Evolutionary conservation across 1,284 basidiomycete species (phyloP), one percentile per base, ranked within the genome.

Genomic region (Pisolithus thermaeus): DNA sequence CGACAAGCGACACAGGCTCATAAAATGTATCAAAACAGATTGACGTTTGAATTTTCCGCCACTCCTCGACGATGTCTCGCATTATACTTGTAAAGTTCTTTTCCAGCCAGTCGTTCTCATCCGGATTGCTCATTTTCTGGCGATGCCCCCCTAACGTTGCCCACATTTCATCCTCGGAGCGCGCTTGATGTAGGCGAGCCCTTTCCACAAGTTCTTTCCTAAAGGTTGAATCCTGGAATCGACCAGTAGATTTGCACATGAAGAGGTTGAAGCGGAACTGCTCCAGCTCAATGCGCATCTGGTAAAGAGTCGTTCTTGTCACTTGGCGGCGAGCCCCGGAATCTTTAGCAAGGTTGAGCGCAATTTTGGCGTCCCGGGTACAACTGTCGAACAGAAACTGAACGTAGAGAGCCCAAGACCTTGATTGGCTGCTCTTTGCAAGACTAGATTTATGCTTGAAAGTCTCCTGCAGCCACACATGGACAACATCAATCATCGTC

Each of bases 321-420:
- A 68, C 47, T 58, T 75, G 67, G 54, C 71, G 65, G 54, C 69
- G 65, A 32, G 72, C 63, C 56, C 70, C 63, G 48, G 71, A 66
- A 47, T 61, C 47, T 52, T 61, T 56, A 41, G 76, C 66, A 47
- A 69, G 62, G 3, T 50, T 51, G n/a, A 72, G 59, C 16, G 78
- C 75, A 50, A 71, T 66, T 41, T 60, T 50, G 22, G 69, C 71
- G 56, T 81, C 80, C 11, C 61, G 59, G 22, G 61, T 56, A 59
- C 76, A 77, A 30, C 73, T 68, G 46, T 62, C 46, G 52, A 71
- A 69, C 22, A 80, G 46, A 60, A 79, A 78, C 7, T 52, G 56
- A 16, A 68, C 59, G 48, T 69, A 79, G 1, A 60, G 59, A 0
- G 60, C 67, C 75, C 75, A 81, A 7, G 53, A 50, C 55, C 56